Evolutionary conservation across 2,329 filamentous ascomycete species (phyloP), one percentile per base, ranked within the genome.

Genomic region (Hypoxylon sp.): DNA sequence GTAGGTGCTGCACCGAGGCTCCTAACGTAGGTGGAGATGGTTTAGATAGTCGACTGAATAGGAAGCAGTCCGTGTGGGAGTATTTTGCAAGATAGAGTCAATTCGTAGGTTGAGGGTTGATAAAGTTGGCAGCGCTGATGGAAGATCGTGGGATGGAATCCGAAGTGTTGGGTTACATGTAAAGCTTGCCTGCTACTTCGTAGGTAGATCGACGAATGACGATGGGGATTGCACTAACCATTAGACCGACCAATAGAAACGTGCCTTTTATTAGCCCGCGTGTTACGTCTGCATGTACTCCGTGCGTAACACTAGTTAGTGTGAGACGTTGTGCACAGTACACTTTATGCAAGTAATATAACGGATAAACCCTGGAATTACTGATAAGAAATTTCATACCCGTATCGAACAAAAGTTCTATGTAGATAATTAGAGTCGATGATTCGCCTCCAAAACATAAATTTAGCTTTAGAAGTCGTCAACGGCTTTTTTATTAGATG

Each of bases 1-100:
- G 48, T 73, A 64, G 38, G 44, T 54, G 25, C 4, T 37, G 15
- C 31, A 17, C 21, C 8, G 20, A 43, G 13, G 7, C n/a, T 23
- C 25, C 7, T n/a, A 12, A 21, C 31, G 11, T 23, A 30, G n/a
- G n/a, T n/a, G n/a, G n/a, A n/a, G n/a, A n/a, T n/a, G n/a, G n/a
- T n/a, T n/a, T n/a, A n/a, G n/a, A n/a, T n/a, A n/a, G n/a, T n/a
- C n/a, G n/a, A n/a, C n/a, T n/a, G n/a, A n/a, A n/a, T n/a, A n/a
- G n/a, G n/a, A n/a, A n/a, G n/a, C n/a, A n/a, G n/a, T n/a, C n/a
- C n/a, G n/a, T n/a, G n/a, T n/a, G n/a, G n/a, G n/a, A n/a, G n/a
- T n/a, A n/a, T n/a, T n/a, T n/a, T n/a, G n/a, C n/a, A n/a, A n/a
- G n/a, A n/a, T n/a, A n/a, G n/a, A n/a, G n/a, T n/a, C n/a, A n/a